A percentile compares a stretch with the other conserved stretches of the same genome.
These are phyloP conservation scores for Trametes sp. DNA, from an alignment of 1,284 basidiomycete genomes.

Conservation along the genomic window DNA sequence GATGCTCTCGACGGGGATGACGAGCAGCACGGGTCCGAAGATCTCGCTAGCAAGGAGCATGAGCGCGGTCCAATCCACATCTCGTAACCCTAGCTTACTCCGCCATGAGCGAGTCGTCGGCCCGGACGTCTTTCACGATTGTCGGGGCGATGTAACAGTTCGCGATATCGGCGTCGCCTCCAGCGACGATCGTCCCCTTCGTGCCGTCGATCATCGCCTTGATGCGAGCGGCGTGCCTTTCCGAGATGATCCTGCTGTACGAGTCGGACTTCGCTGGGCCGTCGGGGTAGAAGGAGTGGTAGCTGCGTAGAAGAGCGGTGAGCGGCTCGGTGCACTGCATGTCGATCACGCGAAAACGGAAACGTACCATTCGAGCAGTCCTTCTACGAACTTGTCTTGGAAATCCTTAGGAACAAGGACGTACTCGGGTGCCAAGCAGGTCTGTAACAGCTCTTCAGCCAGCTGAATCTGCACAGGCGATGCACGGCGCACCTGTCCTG, in stretches of 20 bases:
- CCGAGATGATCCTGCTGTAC: slow-evolving; percentile 55
- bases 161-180: slow-evolving; percentile 68
- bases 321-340: neutral
- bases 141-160: slow-evolving; percentile 71
- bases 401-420: slow-evolving; percentile 70
- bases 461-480: neutral
- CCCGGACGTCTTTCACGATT: slow-evolving; percentile 63
- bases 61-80: neutral
- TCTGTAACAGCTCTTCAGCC: slow-evolving; percentile 30
- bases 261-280: slow-evolving; percentile 52
- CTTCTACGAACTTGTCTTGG: slow-evolving; percentile 68
- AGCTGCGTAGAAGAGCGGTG: slow-evolving; percentile 42
- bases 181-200: slow-evolving; percentile 73
- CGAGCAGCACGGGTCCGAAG: slow-evolving; percentile 59
- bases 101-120: slow-evolving; percentile 75
- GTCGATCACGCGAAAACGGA: neutral
- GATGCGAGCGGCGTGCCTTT: slow-evolving; percentile 65
- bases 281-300: slow-evolving; percentile 57
- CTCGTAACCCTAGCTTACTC: slow-evolving; percentile 56
- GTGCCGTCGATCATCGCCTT: slow-evolving; percentile 67
- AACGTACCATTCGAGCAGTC: slow-evolving; percentile 64
- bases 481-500: slow-evolving; percentile 63
- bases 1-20: slow-evolving; percentile 76
- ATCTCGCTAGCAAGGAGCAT: slow-evolving; percentile 44
- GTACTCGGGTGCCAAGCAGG: slow-evolving; percentile 81